phyloP scores from a whole-genome alignment of 495 filamentous ascomycete genomes.

The Penicillium cataractarum region DNA sequence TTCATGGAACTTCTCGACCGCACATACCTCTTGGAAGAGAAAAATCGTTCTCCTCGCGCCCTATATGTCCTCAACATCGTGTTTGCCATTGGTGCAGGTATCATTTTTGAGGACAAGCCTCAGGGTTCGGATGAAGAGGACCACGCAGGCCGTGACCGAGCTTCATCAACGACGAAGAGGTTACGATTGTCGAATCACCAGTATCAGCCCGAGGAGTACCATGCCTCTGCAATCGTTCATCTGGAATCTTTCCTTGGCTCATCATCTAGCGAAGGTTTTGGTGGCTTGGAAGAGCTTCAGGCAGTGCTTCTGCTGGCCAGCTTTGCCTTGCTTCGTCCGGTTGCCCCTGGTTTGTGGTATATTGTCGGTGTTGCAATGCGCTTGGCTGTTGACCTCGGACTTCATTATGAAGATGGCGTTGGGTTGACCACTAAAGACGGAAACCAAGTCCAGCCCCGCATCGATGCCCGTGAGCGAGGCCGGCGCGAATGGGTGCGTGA shows the following conservation, averaged over 20 bases:
- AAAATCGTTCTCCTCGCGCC: conserved; percentile 75
- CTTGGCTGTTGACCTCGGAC: conserved; percentile 85
- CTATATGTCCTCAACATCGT: conserved; percentile 95
- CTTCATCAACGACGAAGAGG: conserved; percentile 52
- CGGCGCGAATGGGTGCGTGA: conserved; percentile 86
- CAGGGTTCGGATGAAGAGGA: conserved; percentile 45
- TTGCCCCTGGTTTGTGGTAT: conserved; percentile 95
- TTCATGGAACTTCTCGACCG: conserved; percentile 83
- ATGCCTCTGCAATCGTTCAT: conserved; percentile 90
- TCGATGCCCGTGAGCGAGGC: conserved; percentile 66
- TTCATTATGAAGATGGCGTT: conserved; percentile 90
- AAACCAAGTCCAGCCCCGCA: conserved; percentile 34
- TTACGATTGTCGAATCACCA: conserved; percentile 62
- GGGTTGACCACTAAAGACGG: conserved; percentile 55
- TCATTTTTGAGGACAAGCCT: conserved; percentile 74
- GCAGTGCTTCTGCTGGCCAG: conserved; percentile 87
- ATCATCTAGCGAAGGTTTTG: conserved; percentile 62
- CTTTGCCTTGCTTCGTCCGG: conserved; percentile 86
- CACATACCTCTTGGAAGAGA: conserved; percentile 70
- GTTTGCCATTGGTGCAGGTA: conserved; percentile 94
- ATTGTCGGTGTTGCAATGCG: conserved; percentile 93
- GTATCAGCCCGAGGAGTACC: conserved; percentile 91
- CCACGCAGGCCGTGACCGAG: conserved; percentile 32
- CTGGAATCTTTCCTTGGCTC: conserved; percentile 83
- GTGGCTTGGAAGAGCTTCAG: conserved; percentile 89